Base-by-base conservation (phyloP, 2,329 filamentous ascomycete genomes). In the Dothideomycetes sp. region DNA sequence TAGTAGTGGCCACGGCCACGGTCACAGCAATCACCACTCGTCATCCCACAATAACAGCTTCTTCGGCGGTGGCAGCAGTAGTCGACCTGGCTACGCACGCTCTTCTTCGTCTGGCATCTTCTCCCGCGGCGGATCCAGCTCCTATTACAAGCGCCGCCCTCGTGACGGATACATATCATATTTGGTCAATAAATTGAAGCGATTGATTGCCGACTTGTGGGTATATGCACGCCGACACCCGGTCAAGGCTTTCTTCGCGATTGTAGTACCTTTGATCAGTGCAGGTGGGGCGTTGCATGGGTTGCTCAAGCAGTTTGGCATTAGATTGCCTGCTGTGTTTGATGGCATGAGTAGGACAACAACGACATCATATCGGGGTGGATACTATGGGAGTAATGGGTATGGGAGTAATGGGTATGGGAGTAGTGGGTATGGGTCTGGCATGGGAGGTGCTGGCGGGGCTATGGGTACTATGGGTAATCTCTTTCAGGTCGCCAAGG, bases 261-360 rank as follows among this genome's bases (percentile, higher is more conserved):
- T 94, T 46, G 73, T 95, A 52, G 77, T 95, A 73, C 89, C 89
- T 8, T 71, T 96, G 42, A 67, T 95, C 52, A 87, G 81, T 1
- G 58, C 57, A 8, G 85, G 85, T 37, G 89, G 89, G 22, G 81
- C 84, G 19, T 64, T 95, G 49, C 79, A 79, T 7, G 84, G 81
- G 34, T 67, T 95, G 33, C 72, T 94, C 34, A 75, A 76, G 29
- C 77, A 79, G 55, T 83, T 95, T 59, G 88, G 88, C 16, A 68
- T 96, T 45, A 72, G 80, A 10, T 55, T 87, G 43, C 60, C 37
- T 40, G 52, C 50, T 57, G 56, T 2, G 48, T 47, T 27, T 43
- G 54, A 42, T 44, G 53, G 42, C 40, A 58, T 29, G 37, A 45
- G 22, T 22, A 40, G 19, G 29, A 38, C 10, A n/a, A n/a, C n/a